phyloP scores from a whole-genome alignment of 441 rosid species.

The Croton setiger region DNA sequence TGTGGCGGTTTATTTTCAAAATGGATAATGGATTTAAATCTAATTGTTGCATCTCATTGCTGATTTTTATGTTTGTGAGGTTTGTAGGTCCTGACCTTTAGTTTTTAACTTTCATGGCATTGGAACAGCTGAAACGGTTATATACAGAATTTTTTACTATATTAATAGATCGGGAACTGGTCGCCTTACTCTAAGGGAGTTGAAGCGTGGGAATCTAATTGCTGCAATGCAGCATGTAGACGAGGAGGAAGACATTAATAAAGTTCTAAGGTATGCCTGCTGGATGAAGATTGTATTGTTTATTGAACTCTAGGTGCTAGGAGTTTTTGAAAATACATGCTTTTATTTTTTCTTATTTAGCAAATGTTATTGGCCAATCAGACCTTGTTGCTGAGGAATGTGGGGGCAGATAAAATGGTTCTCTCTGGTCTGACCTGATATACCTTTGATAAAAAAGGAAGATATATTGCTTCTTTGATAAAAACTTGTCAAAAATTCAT shows the following conservation, averaged over 20 bases:
- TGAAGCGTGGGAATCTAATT: slow-evolving; percentile 73
- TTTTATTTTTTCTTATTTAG: neutral
- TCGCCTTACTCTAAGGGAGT: slow-evolving; percentile 78
- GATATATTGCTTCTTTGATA: neutral
- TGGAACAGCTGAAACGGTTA: slow-evolving; percentile 89
- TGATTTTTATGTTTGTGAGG: neutral
- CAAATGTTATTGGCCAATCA: neutral
- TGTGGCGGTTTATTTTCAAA: neutral
- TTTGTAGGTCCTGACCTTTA: neutral
- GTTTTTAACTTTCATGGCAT: slow-evolving; percentile 14
- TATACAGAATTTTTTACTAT: slow-evolving; percentile 92
- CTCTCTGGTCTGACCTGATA: neutral
- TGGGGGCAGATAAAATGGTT: neutral
- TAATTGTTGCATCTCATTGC: neutral
- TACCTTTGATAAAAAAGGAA: neutral
- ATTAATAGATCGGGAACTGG: slow-evolving; percentile 89
- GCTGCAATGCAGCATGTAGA: slow-evolving; percentile 87
- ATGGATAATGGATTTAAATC: neutral
- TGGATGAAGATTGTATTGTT: slow-evolving; percentile 1
- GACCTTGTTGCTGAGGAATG: neutral
- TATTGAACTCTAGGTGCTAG: neutral
- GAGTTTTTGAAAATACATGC: neutral
- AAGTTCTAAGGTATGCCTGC: slow-evolving; percentile 69
- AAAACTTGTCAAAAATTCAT: neutral
- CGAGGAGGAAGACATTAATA: slow-evolving; percentile 97